These are phyloP conservation scores for Triticum monococcum DNA, from an alignment of 176 grass and related monocot genomes.

Conservation along the genomic window DNA sequence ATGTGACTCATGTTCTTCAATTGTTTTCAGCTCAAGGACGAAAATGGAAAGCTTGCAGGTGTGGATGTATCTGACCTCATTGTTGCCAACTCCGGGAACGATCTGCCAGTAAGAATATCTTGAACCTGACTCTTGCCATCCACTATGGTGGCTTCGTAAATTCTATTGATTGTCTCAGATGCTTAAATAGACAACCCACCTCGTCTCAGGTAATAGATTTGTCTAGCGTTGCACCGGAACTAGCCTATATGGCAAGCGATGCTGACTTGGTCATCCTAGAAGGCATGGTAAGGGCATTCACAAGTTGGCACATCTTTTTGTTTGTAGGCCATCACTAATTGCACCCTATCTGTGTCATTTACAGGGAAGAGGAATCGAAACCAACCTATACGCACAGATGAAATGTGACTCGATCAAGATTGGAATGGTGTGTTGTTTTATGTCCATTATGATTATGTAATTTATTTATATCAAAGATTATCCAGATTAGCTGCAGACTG, in stretches of 20 bases:
- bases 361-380: slow-evolving; percentile 93
- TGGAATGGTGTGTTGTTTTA: slow-evolving; percentile 66
- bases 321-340: neutral
- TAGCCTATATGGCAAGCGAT: slow-evolving; percentile 77
- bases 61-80: slow-evolving; percentile 78
- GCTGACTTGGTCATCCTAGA: slow-evolving; percentile 83
- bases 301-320: neutral
- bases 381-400: slow-evolving; percentile 86
- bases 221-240: slow-evolving; percentile 73
- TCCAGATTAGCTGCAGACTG: neutral
- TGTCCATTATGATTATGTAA: neutral
- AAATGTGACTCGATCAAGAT: slow-evolving; percentile 99
- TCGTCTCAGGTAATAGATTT: slow-evolving; percentile 87
- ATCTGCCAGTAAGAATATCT: slow-evolving; percentile 77
- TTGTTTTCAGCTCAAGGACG: slow-evolving; percentile 77
- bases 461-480: slow-evolving; percentile 12
- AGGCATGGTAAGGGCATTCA: slow-evolving; percentile 76
- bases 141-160: neutral
- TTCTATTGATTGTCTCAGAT: neutral
- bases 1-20: slow-evolving; percentile 29
- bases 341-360: slow-evolving; percentile 16
- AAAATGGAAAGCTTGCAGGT: slow-evolving; percentile 79
- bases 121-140: neutral
- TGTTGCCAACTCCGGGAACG: slow-evolving; percentile 95
- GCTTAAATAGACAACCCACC: neutral